Conservation (phyloP, 768 basidiomycete genomes). For the Mycena latifolia region DNA sequence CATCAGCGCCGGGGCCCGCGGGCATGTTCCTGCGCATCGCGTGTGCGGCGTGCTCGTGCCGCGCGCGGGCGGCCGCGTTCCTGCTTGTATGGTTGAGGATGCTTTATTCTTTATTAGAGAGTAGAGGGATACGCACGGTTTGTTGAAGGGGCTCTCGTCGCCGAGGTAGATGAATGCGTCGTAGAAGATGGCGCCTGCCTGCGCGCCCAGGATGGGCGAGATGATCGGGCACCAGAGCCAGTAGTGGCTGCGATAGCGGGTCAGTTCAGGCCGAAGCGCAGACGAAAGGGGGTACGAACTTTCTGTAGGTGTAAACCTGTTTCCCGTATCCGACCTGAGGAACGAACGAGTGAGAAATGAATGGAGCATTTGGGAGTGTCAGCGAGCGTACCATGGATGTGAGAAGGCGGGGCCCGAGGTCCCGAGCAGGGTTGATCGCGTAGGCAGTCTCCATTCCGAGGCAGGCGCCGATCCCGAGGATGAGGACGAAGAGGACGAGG, state of each 20-base stretch:
- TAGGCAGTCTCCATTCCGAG: slow-evolving; percentile 75
- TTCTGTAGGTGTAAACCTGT: slow-evolving; percentile 60
- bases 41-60: slow-evolving; percentile 27
- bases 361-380: no score
- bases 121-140: slow-evolving; percentile 53
- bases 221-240: slow-evolving; percentile 81
- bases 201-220: slow-evolving; percentile 70
- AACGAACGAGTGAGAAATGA: no score
- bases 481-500: slow-evolving; percentile 65
- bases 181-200: slow-evolving; percentile 66
- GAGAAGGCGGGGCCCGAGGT: slow-evolving; percentile 76
- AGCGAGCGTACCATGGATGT: slow-evolving; percentile 84
- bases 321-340: slow-evolving; percentile 79
- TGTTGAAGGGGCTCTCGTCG: slow-evolving; percentile 65
- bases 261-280: slow-evolving; percentile 18
- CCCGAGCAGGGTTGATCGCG: slow-evolving; percentile 59
- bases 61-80: slow-evolving; percentile 25
- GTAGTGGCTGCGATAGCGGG: slow-evolving; percentile 63
- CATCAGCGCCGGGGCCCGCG: slow-evolving; percentile 29
- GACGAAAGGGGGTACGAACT: slow-evolving; percentile 43
- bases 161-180: slow-evolving; percentile 71
- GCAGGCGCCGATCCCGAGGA: slow-evolving; percentile 69
- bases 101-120: background rate
- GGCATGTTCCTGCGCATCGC: slow-evolving; percentile 22
- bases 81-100: slow-evolving; percentile 4